Evolutionary conservation across 2,329 filamentous ascomycete genomes (phyloP).

Genomic region (Botryosphaeria agaves): DNA sequence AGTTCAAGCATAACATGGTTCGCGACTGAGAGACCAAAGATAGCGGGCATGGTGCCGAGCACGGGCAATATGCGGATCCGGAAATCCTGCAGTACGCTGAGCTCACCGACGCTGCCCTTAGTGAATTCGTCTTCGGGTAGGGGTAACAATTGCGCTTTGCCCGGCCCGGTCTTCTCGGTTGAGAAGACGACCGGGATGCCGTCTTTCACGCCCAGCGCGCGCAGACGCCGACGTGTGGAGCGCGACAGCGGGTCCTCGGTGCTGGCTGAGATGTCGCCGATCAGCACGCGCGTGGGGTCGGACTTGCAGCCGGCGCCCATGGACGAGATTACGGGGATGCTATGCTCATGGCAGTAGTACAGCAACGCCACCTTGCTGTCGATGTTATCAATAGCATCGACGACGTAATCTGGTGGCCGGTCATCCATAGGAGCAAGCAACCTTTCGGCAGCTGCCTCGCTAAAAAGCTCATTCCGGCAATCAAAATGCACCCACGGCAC

Average conservation of each 20-base stretch:
- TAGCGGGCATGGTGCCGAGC: slow-evolving; percentile 88
- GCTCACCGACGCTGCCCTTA: slow-evolving; percentile 71
- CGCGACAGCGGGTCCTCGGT: slow-evolving; percentile 81
- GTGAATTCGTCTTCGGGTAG: slow-evolving; percentile 74
- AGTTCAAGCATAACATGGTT: slow-evolving; percentile 85
- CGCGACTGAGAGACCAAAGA: slow-evolving; percentile 81
- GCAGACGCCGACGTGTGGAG: slow-evolving; percentile 63
- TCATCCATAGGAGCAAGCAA: slow-evolving; percentile 53
- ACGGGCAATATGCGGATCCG: slow-evolving; percentile 89
- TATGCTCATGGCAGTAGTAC: slow-evolving; percentile 66
- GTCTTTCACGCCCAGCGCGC: slow-evolving; percentile 56
- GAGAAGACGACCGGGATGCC: slow-evolving; percentile 90
- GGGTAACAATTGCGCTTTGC: slow-evolving; percentile 79
- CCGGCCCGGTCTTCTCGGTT: slow-evolving; percentile 73
- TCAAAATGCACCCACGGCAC: slow-evolving; percentile 88
- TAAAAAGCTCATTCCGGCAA: slow-evolving; percentile 69
- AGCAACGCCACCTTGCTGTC: slow-evolving; percentile 86
- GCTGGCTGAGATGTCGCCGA: slow-evolving; percentile 79
- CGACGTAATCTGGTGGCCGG: slow-evolving; percentile 64
- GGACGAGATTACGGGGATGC: slow-evolving; percentile 70
- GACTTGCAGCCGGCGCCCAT: slow-evolving; percentile 97
- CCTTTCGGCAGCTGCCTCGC: slow-evolving; percentile 42
- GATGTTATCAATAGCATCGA: slow-evolving; percentile 97
- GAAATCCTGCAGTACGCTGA: slow-evolving; percentile 83
- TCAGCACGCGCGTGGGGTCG: slow-evolving; percentile 63